phyloP scores from a whole-genome alignment of 345 rosid genomes.

The Gossypium herbaceum region DNA sequence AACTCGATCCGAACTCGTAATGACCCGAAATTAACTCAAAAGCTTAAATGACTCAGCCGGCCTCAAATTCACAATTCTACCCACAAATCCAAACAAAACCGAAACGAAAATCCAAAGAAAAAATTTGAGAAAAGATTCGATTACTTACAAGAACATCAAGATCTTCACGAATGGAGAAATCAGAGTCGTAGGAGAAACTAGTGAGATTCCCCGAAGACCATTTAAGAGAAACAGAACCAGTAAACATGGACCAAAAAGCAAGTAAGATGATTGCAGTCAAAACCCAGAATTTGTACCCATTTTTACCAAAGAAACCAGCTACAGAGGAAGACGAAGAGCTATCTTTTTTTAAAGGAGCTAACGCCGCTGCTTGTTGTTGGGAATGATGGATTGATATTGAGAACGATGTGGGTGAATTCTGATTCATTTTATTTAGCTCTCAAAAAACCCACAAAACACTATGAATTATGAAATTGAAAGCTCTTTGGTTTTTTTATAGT shows the following conservation, averaged over 20 bases:
- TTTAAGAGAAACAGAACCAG: constrained; percentile 75
- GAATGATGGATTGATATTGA: neutral
- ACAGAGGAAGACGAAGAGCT: constrained; percentile 10
- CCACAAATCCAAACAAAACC: neutral
- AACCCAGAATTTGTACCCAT: constrained; percentile 65
- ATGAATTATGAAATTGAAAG: neutral
- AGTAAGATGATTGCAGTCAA: constrained; percentile 60
- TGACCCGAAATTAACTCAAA: too few relatives aligned
- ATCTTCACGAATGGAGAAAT: constrained; percentile 41
- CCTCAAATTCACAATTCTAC: too few relatives aligned
- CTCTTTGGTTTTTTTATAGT: neutral
- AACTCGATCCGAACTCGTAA: too few relatives aligned
- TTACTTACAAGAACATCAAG: constrained; percentile 57
- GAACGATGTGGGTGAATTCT: constrained; percentile 22
- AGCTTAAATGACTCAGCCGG: too few relatives aligned
- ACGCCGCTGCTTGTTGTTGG: constrained; percentile 1
- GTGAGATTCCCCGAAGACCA: constrained; percentile 49
- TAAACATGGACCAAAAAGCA: constrained; percentile 82
- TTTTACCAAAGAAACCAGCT: constrained; percentile 22
- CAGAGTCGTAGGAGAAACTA: constrained; percentile 30
- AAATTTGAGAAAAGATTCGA: neutral
- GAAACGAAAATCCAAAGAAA: neutral
- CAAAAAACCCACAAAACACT: neutral
- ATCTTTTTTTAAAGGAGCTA: constrained; percentile 14
- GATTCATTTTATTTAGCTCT: neutral